phyloP scores from a whole-genome alignment of 2,329 filamentous ascomycete genomes.

The Verticillium longisporum region DNA sequence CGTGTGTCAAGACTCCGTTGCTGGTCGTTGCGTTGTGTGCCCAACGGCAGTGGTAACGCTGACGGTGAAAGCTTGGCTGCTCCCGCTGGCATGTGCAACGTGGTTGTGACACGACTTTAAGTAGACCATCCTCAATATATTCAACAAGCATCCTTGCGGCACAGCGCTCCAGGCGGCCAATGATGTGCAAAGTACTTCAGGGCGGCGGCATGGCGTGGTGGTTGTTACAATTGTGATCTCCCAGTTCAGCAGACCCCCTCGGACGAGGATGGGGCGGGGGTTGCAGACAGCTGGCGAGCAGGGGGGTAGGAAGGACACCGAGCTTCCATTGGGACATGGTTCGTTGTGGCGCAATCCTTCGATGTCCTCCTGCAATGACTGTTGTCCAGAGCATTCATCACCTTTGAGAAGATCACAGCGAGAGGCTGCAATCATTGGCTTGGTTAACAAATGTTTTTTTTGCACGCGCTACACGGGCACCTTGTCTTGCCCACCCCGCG shows the following conservation, averaged over 20 bases:
- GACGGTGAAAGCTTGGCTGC: background rate
- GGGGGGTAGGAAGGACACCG: background rate
- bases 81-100: background rate
- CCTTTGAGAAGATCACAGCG: no score
- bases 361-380: background rate
- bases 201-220: background rate
- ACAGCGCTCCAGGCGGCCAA: background rate
- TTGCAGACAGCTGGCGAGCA: background rate
- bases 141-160: background rate
- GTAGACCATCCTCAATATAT: background rate
- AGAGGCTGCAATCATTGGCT: background rate
- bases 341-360: background rate
- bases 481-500: background rate
- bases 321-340: background rate
- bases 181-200: background rate
- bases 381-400: background rate
- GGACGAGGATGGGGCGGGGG: background rate
- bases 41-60: background rate
- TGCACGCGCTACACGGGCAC: background rate
- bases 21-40: background rate
- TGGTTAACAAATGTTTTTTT: background rate
- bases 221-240: background rate
- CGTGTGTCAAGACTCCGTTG: background rate
- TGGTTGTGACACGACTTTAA: background rate
- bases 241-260: background rate